phyloP scores from a whole-genome alignment of 441 rosid species.

The Manihot esculenta region DNA sequence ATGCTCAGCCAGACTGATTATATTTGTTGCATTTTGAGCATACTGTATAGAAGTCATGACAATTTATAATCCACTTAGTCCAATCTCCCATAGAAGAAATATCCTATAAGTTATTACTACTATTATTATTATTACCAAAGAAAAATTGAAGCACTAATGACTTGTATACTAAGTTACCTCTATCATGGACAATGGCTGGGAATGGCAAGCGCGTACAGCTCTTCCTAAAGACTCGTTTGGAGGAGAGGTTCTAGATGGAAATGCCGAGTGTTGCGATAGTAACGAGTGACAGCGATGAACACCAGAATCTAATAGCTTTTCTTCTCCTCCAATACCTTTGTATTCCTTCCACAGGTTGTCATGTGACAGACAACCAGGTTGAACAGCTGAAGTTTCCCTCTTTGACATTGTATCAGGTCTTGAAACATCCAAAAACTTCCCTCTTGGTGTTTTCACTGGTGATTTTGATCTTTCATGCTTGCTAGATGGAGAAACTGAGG shows the following conservation, averaged over 20 bases:
- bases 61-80: slow-evolving; percentile 15
- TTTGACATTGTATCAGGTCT: slow-evolving; percentile 36
- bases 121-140: too few species aligned
- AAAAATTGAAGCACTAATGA: not conserved
- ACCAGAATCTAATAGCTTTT: slow-evolving; percentile 41
- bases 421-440: slow-evolving; percentile 44
- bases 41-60: slow-evolving; percentile 39
- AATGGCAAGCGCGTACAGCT: slow-evolving; percentile 64
- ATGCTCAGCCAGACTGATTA: slow-evolving; percentile 90
- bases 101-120: too few species aligned
- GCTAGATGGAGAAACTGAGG: slow-evolving; percentile 45
- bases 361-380: slow-evolving; percentile 37
- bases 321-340: slow-evolving; percentile 33
- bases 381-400: slow-evolving; percentile 35
- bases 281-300: slow-evolving; percentile 77
- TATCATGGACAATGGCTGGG: slow-evolving; percentile 71
- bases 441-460: slow-evolving; percentile 44
- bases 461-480: slow-evolving; percentile 45
- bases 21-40: slow-evolving; percentile 53
- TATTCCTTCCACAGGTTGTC: slow-evolving; percentile 38
- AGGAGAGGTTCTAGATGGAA: slow-evolving; percentile 50
- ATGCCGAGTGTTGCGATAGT: slow-evolving; percentile 66
- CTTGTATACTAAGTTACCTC: slow-evolving; percentile 49
- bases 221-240: slow-evolving; percentile 49
- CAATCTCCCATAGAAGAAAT: not conserved